Base-by-base conservation (phyloP, 2,329 filamentous ascomycete genomes). In the Pleoardoris graminearum region DNA sequence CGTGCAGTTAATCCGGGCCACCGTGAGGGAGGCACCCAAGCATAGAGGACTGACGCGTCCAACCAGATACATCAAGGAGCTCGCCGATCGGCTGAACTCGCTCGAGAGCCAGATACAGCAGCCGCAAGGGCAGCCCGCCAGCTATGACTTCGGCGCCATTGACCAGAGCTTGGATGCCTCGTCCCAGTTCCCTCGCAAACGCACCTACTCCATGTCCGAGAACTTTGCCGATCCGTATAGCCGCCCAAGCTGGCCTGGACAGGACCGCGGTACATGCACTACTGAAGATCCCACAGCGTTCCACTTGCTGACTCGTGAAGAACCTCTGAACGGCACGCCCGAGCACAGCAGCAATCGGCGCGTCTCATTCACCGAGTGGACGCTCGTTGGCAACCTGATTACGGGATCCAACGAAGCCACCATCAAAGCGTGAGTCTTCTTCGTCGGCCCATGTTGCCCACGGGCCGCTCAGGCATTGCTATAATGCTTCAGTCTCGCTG, bases 41-140 rank as follows among this genome's bases (percentile, higher is more conserved):
- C n/a, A n/a, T n/a, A n/a, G n/a, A n/a, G n/a, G n/a, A 35, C 57
- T 67, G 25, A 69, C 50, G 27, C 16, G 29, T 17, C 23, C 22
- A 4, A 23, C n/a, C 32, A 75, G 72, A 1, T 75, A 75, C 33
- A 75, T 75, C 53, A 75, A 75, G 52, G 72, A 75, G 38, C 53
- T 75, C 6, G 72, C 72, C 32, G 72, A 74, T 38, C 67, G 72
- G 7, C 62, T 75, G 8, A 71, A 71, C 39, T 68, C 68, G 16
- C 64, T 75, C 7, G 72, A 75, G 56, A 70, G 61, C 45, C 70
- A 73, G 50, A 72, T 73, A 7, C 68, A 71, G 33, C 62, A 70
- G 36, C 67, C 69, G 7, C 54, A 59, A 2, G 53, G 53, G 0
- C 53, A 64, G n/a, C 33, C 61, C 10, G 62, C 65, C n/a, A 56